Evolutionary conservation across 2,329 filamentous ascomycete species (phyloP).

Genomic region (Chrysoporthe puriensis): DNA sequence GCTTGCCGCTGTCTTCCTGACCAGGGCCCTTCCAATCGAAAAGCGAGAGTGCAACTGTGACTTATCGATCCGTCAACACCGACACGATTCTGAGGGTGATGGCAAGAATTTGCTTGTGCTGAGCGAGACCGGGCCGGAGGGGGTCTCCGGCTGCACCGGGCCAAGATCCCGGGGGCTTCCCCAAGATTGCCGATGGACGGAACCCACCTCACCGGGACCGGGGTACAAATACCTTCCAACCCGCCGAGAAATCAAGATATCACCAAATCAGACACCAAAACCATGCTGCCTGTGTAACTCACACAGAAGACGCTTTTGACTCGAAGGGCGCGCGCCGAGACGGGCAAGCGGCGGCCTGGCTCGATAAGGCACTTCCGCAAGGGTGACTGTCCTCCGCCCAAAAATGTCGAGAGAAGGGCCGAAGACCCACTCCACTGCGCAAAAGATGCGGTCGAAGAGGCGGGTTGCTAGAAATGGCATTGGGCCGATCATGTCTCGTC

Average conservation of each 20-base stretch:
- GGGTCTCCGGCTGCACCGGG: background rate
- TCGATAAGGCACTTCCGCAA: conserved; percentile 16
- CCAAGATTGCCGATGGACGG: background rate
- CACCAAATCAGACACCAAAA: background rate
- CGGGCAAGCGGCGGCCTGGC: background rate
- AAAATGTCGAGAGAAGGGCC: conserved; percentile 2
- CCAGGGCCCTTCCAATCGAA: background rate
- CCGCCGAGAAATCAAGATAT: background rate
- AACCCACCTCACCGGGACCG: background rate
- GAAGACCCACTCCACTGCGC: conserved; percentile 3
- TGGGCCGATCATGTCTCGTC: background rate
- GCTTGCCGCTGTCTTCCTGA: background rate
- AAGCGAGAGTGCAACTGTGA: background rate
- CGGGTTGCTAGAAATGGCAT: background rate
- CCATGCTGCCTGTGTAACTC: background rate
- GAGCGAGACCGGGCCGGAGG: background rate
- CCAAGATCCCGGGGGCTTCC: conserved; percentile 1
- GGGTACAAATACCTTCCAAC: background rate
- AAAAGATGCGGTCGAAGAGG: background rate
- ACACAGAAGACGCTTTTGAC: background rate
- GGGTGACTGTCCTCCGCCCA: conserved; percentile 16
- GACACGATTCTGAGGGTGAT: background rate
- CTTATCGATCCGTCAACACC: background rate
- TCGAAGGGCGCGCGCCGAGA: background rate
- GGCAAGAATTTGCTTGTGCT: background rate